These are phyloP conservation scores for Mycena leptocephala DNA, from an alignment of 768 basidiomycete genomes.

Conservation along the genomic window DNA sequence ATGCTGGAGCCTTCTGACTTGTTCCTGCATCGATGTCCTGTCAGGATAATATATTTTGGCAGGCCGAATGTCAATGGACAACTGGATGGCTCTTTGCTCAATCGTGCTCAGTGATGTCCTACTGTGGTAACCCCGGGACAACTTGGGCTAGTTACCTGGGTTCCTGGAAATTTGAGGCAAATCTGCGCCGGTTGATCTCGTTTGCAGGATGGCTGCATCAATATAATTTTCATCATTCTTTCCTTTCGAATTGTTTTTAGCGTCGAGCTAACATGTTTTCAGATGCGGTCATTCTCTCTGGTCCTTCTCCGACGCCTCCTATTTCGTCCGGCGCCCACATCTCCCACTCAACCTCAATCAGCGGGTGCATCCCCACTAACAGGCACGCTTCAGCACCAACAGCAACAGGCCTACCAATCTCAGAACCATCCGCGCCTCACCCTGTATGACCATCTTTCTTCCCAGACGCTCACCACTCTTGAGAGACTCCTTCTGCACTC, in stretches of 20 bases:
- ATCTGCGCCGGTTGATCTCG: neutral
- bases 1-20: neutral
- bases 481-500: constrained; percentile 83
- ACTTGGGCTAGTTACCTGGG: neutral
- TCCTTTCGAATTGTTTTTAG: neutral
- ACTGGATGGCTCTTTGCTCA: neutral
- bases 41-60: too few species aligned
- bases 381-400: constrained; percentile 35
- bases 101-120: too few species aligned
- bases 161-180: neutral
- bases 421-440: constrained; percentile 59
- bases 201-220: too few species aligned
- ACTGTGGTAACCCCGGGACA: neutral
- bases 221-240: neutral
- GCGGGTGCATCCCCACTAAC: constrained; percentile 29
- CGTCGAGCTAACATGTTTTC: neutral
- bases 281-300: constrained; percentile 92
- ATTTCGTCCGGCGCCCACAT: constrained; percentile 70
- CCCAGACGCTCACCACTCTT: constrained; percentile 75
- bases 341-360: constrained; percentile 33
- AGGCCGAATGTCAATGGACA: too few species aligned
- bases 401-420: constrained; percentile 30
- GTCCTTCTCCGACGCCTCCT: constrained; percentile 86
- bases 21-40: neutral
- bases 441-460: constrained; percentile 84